phyloP scores from a whole-genome alignment of 2,329 filamentous ascomycete genomes.

The Phoma sp. region DNA sequence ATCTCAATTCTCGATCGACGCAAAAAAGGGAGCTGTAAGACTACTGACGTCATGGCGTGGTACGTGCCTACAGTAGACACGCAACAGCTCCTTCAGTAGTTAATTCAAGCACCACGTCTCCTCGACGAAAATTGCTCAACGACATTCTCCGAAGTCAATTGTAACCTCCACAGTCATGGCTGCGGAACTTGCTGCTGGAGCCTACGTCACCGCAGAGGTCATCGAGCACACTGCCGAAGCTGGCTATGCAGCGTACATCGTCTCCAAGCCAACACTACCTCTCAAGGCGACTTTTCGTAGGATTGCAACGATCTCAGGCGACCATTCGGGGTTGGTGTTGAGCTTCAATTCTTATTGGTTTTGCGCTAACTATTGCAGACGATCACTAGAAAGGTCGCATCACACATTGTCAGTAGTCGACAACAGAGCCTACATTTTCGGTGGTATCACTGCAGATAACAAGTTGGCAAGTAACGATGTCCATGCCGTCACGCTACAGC shows the following conservation, averaged over 20 bases:
- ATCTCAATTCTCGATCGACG: no score
- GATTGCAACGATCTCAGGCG: slow-evolving; percentile 47
- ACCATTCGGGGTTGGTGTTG: slow-evolving; percentile 35
- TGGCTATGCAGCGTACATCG: slow-evolving; percentile 49
- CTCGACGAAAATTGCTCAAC: background rate
- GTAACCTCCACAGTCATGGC: slow-evolving; percentile 35
- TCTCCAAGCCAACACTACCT: slow-evolving; percentile 51
- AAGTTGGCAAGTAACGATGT: slow-evolving; percentile 51
- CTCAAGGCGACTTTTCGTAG: slow-evolving; percentile 51
- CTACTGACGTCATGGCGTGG: slow-evolving; percentile 15
- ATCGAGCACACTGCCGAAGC: slow-evolving; percentile 49
- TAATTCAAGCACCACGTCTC: background rate
- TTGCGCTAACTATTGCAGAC: slow-evolving; percentile 25
- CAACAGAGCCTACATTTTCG: slow-evolving; percentile 55
- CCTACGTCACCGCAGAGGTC: slow-evolving; percentile 47
- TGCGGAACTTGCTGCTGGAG: slow-evolving; percentile 50
- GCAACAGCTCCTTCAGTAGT: background rate
- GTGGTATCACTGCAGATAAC: slow-evolving; percentile 47
- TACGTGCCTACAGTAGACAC: slow-evolving; percentile 10
- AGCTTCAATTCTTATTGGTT: background rate
- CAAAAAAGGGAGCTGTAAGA: no score
- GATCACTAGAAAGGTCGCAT: slow-evolving; percentile 42
- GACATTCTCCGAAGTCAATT: no score
- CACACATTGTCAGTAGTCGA: slow-evolving; percentile 50
- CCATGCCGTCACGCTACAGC: slow-evolving; percentile 47